phyloP scores from a whole-genome alignment of 306 rosid species.

The Citrullus amarus region DNA sequence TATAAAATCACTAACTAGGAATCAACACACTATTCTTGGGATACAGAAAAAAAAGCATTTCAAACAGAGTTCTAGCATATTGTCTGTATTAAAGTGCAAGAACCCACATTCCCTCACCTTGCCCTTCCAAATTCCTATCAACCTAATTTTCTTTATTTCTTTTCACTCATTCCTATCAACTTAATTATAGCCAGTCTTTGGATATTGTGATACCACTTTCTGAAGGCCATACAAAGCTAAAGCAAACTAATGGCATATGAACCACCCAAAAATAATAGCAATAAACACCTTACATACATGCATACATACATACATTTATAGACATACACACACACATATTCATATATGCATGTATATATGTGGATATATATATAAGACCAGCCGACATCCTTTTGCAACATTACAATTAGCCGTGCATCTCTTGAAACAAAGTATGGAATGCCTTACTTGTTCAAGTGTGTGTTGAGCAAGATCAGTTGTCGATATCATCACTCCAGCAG shows the following conservation, averaged over 20 bases:
- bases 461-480: conserved; percentile 99
- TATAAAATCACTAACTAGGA: neutral
- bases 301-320: neutral
- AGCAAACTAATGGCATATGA: neutral
- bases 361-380: neutral
- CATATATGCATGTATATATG: neutral
- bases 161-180: neutral
- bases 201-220: neutral
- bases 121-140: neutral
- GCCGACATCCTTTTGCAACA: neutral
- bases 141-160: too few relatives aligned
- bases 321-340: too few relatives aligned
- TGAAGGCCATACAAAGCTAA: neutral
- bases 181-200: neutral
- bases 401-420: neutral
- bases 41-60: neutral
- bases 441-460: conserved; percentile 88
- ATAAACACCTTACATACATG: neutral
- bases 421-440: neutral
- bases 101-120: neutral
- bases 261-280: neutral
- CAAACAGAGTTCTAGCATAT: neutral
- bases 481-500: conserved; percentile 98
- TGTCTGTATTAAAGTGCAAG: neutral
- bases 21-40: neutral